phyloP scores from a whole-genome alignment of 2,329 filamentous ascomycete genomes.

The Colletotrichum salicis region DNA sequence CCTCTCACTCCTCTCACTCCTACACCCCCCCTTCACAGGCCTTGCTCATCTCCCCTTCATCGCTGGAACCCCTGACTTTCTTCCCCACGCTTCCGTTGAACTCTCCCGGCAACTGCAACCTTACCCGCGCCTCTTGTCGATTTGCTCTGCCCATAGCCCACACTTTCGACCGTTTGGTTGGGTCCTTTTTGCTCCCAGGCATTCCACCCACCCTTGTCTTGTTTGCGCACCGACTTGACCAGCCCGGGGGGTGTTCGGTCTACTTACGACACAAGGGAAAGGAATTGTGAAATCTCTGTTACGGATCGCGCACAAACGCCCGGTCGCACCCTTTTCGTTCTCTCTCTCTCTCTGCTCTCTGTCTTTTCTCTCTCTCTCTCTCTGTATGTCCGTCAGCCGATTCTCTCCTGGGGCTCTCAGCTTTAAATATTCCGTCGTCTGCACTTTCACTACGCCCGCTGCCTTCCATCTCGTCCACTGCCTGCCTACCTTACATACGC shows the following conservation, averaged over 20 bases:
- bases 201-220: slow-evolving; percentile 33
- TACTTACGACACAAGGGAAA: slow-evolving; percentile 29
- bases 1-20: background rate
- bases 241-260: slow-evolving; percentile 15
- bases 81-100: slow-evolving; percentile 35
- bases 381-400: slow-evolving; percentile 8
- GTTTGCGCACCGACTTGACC: slow-evolving; percentile 33
- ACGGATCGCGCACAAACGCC: slow-evolving; percentile 34
- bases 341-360: background rate
- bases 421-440: slow-evolving; percentile 31
- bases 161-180: slow-evolving; percentile 34
- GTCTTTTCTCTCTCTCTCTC: background rate
- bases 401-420: background rate
- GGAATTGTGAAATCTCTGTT: slow-evolving; percentile 36
- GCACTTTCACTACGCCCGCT: slow-evolving; percentile 11
- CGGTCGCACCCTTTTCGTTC: slow-evolving; percentile 1
- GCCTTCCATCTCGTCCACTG: background rate
- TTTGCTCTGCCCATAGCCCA: slow-evolving; percentile 29
- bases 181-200: slow-evolving; percentile 26
- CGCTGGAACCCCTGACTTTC: slow-evolving; percentile 31
- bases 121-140: slow-evolving; percentile 32
- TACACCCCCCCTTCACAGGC: background rate
- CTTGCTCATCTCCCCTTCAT: slow-evolving; percentile 32
- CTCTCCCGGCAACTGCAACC: slow-evolving; percentile 36
- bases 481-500: background rate